phyloP scores from a whole-genome alignment of 441 rosid species.

The Flueggea neowawraea region DNA sequence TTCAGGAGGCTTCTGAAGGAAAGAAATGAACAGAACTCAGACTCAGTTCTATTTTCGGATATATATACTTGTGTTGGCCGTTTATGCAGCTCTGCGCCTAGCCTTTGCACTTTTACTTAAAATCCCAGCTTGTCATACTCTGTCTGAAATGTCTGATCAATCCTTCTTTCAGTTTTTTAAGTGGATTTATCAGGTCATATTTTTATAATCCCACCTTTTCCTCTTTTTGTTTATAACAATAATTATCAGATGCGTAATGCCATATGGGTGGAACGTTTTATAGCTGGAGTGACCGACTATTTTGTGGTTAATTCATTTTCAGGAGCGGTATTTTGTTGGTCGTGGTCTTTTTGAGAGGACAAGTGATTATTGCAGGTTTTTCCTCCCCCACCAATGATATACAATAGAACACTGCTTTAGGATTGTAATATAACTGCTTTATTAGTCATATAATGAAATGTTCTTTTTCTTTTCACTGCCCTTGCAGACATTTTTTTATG shows the following conservation, averaged over 20 bases:
- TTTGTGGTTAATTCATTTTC: constrained; percentile 36
- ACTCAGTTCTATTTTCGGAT: constrained; percentile 81
- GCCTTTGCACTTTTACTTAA: constrained; percentile 67
- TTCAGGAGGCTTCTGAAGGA: constrained; percentile 90
- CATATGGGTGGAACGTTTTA: neutral
- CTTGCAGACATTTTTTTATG: neutral
- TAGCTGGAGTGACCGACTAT: constrained; percentile 3
- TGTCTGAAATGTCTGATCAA: constrained; percentile 93
- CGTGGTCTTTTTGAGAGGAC: constrained; percentile 95
- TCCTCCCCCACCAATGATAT: neutral
- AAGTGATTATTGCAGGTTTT: constrained; percentile 92
- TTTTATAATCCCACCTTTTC: constrained; percentile 10
- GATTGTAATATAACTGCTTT: too few species aligned
- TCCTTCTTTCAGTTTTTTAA: constrained; percentile 98
- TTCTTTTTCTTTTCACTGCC: neutral
- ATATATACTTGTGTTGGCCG: constrained; percentile 89
- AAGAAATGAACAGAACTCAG: constrained; percentile 48
- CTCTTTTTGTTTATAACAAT: neutral
- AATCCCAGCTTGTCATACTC: constrained; percentile 83
- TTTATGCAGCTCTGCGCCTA: constrained; percentile 80
- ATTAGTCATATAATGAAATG: neutral
- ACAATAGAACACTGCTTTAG: neutral
- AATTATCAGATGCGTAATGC: too few species aligned
- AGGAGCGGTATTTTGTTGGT: constrained; percentile 99
- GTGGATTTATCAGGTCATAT: constrained; percentile 96